Percentiles rank a stretch among this genome's conserved stretches.
Evolutionary conservation across 2,329 filamentous ascomycete species (phyloP).

Genomic region (Paecilomyces formosus): DNA sequence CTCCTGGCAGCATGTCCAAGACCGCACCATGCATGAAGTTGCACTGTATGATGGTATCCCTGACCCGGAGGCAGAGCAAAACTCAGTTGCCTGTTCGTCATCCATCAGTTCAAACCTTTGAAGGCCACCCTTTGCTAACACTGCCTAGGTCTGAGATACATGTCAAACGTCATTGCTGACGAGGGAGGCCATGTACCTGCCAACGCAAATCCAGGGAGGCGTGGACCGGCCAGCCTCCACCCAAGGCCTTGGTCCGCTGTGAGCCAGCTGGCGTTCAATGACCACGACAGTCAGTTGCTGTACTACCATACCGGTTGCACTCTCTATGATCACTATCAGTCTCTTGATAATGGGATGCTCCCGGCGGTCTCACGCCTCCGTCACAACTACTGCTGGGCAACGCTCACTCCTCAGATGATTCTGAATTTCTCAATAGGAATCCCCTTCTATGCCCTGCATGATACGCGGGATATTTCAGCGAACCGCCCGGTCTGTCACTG

Average conservation of each 20-base stretch:
- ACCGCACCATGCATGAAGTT: conserved; percentile 17
- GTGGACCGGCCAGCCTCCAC: not conserved
- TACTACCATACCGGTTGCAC: conserved; percentile 24
- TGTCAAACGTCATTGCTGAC: conserved; percentile 12
- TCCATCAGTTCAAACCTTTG: not conserved
- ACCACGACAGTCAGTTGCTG: conserved; percentile 26
- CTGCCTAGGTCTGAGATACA: conserved; percentile 12
- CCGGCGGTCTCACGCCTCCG: conserved; percentile 8
- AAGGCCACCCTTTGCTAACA: conserved; percentile 3
- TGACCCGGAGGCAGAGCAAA: not conserved
- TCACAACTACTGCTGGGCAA: conserved; percentile 16
- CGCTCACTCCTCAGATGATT: conserved; percentile 14
- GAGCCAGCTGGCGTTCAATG: conserved; percentile 27
- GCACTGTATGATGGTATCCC: conserved; percentile 17
- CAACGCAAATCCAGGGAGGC: not conserved
- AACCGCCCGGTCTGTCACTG: conserved; percentile 22
- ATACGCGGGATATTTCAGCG: conserved; percentile 7
- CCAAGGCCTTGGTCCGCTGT: conserved; percentile 10
- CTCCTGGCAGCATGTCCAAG: conserved; percentile 25
- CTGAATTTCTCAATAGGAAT: conserved; percentile 30
- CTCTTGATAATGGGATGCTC: conserved; percentile 9
- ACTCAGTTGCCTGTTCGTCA: not conserved
- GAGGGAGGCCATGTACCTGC: not conserved
- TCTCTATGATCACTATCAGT: conserved; percentile 29
- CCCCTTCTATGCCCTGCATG: conserved; percentile 33